Conservation (phyloP, 179 eudicot genomes). For the Beta lomatogona region DNA sequence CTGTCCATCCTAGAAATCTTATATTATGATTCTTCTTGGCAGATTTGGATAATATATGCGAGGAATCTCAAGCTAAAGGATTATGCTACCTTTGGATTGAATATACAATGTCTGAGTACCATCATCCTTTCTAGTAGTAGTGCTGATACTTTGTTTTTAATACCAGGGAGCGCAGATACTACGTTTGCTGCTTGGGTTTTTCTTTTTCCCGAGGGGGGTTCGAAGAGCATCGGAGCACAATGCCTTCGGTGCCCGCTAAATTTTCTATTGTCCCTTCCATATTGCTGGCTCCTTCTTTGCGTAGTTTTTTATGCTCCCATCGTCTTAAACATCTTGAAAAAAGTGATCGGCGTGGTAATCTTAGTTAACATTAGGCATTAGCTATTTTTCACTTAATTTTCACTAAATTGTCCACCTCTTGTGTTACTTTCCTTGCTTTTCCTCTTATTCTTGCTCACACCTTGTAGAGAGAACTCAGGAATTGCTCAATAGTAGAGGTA, state of each 20-base stretch:
- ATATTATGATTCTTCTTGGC: constrained; percentile 11
- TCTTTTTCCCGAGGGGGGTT: constrained; percentile 24
- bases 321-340: constrained; percentile 83
- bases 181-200: constrained; percentile 23
- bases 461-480: constrained; percentile 5
- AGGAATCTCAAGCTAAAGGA: constrained; percentile 11
- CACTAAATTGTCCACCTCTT: neutral
- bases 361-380: constrained; percentile 60
- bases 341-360: constrained; percentile 92
- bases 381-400: neutral
- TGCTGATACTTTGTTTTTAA: neutral
- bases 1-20: constrained; percentile 5
- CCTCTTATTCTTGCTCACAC: neutral
- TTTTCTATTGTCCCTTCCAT: constrained; percentile 41
- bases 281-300: constrained; percentile 40
- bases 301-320: constrained; percentile 60
- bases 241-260: constrained; percentile 78
- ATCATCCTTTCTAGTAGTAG: neutral
- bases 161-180: constrained; percentile 13
- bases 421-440: constrained; percentile 17
- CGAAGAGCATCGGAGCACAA: constrained; percentile 75
- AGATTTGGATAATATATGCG: constrained; percentile 5
- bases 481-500: constrained; percentile 14
- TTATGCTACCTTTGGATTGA: constrained; percentile 25
- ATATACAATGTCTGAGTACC: neutral